Conservation (phyloP, 441 rosid species). For the Pelargonium citronellum region DNA sequence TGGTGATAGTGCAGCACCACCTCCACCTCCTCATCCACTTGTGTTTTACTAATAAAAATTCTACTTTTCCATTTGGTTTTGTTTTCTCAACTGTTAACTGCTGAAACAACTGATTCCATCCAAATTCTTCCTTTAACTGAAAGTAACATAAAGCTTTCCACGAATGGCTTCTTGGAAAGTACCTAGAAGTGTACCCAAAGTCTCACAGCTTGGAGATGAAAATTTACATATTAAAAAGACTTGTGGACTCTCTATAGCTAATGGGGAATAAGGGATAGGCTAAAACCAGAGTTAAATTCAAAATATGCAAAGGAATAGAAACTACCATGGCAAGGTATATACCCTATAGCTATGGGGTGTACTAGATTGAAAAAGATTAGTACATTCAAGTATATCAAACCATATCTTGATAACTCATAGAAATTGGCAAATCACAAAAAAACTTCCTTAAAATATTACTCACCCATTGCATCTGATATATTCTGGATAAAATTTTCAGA, state of each 20-base stretch:
- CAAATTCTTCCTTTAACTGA: slow-evolving; percentile 16
- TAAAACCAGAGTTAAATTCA: slow-evolving; percentile 14
- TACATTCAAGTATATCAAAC: slow-evolving; percentile 28
- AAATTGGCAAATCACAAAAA: slow-evolving; percentile 17
- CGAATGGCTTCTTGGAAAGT: neutral
- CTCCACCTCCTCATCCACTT: slow-evolving; percentile 22
- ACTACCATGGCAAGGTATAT: no score
- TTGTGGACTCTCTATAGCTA: neutral
- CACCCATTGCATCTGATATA: slow-evolving; percentile 20
- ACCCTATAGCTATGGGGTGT: no score
- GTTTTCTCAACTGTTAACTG: slow-evolving; percentile 19
- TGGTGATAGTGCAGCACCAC: slow-evolving; percentile 22
- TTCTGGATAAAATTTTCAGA: slow-evolving; percentile 27
- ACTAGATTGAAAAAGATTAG: slow-evolving; percentile 11
- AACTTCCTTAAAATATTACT: slow-evolving; percentile 17
- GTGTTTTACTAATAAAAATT: slow-evolving; percentile 16
- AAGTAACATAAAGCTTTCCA: neutral
- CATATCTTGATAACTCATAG: slow-evolving; percentile 30
- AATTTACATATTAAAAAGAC: no score
- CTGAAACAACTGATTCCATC: slow-evolving; percentile 25
- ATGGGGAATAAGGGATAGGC: slow-evolving; percentile 7
- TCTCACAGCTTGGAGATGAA: no score
- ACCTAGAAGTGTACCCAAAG: neutral
- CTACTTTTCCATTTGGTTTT: neutral
- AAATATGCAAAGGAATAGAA: no score